phyloP scores from a whole-genome alignment of 805 yeast species.

The Zygotorulaspora sp. region DNA sequence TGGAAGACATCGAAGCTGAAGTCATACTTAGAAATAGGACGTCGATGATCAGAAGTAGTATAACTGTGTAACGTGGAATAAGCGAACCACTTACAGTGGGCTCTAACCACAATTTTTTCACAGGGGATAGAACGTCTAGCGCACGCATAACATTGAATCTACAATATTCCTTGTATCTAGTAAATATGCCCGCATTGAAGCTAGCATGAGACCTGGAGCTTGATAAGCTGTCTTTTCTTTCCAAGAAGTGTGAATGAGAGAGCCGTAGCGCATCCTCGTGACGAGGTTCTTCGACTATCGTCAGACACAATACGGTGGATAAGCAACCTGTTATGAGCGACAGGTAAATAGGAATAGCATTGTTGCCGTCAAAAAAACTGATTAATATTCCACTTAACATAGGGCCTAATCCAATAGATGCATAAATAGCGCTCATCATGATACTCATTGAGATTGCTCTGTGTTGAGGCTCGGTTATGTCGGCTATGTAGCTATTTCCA shows the following conservation, averaged over 20 bases:
- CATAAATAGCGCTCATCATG: slow-evolving; percentile 52
- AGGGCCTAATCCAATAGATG: slow-evolving; percentile 65
- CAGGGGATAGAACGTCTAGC: slow-evolving; percentile 40
- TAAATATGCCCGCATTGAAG: slow-evolving; percentile 5
- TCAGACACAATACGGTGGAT: slow-evolving; percentile 34
- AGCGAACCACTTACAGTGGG: slow-evolving; percentile 31
- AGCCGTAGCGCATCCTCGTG: slow-evolving; percentile 48
- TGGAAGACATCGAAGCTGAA: slow-evolving; percentile 39
- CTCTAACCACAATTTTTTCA: slow-evolving; percentile 49
- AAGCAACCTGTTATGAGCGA: slow-evolving; percentile 32
- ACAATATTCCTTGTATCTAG: slow-evolving; percentile 3
- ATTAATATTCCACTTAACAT: slow-evolving; percentile 45
- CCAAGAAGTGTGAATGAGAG: slow-evolving; percentile 42
- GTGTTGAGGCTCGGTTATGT: slow-evolving; percentile 58
- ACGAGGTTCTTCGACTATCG: slow-evolving; percentile 60
- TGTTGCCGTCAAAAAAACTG: slow-evolving; percentile 30
- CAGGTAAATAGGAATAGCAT: slow-evolving; percentile 32
- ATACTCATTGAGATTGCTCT: slow-evolving; percentile 58
- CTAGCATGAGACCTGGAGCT: slow-evolving; percentile 28
- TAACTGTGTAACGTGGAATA: slow-evolving; percentile 43
- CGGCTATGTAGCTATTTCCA: slow-evolving; percentile 67
- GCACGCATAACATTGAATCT: slow-evolving; percentile 16
- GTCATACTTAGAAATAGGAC: slow-evolving; percentile 39
- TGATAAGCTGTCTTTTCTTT: slow-evolving; percentile 31
- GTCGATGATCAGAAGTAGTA: slow-evolving; percentile 48